Percentiles rank a stretch among this genome's conserved stretches.
These are phyloP conservation scores for Eutrema salsugineum DNA, from an alignment of 441 rosid species.

Conservation along the genomic window DNA sequence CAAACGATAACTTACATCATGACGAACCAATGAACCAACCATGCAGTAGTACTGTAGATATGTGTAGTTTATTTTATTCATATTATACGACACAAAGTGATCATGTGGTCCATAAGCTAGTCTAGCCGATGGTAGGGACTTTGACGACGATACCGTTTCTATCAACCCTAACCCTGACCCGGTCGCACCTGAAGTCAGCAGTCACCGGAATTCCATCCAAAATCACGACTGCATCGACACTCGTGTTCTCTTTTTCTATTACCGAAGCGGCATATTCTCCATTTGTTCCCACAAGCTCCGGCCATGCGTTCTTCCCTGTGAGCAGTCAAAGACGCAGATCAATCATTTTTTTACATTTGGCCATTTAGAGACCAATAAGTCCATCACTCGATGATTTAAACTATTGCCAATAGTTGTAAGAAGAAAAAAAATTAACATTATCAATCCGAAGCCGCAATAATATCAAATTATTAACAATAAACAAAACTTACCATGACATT, in stretches of 20 bases:
- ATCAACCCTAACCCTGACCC: conserved; percentile 50
- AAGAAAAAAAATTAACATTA: neutral
- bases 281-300: conserved; percentile 44
- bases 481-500: conserved; percentile 13
- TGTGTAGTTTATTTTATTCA: neutral
- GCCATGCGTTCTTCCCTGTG: conserved; percentile 39
- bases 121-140: conserved; percentile 16
- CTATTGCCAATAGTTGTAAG: too few species aligned
- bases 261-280: conserved; percentile 44
- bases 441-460: neutral
- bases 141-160: conserved; percentile 25
- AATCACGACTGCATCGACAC: conserved; percentile 33
- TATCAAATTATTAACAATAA: neutral
- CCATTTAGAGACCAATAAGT: neutral
- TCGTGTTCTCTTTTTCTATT: conserved; percentile 39
- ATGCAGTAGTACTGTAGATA: neutral
- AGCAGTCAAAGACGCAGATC: neutral
- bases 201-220: conserved; percentile 36
- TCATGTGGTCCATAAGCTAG: neutral
- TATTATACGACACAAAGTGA: neutral
- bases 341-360: neutral
- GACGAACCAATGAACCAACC: neutral
- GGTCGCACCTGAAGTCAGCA: conserved; percentile 39
- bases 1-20: neutral
- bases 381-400: too few species aligned